Conservation (phyloP, 352 stramenopile species). For the Phytophthora aleatoria region DNA sequence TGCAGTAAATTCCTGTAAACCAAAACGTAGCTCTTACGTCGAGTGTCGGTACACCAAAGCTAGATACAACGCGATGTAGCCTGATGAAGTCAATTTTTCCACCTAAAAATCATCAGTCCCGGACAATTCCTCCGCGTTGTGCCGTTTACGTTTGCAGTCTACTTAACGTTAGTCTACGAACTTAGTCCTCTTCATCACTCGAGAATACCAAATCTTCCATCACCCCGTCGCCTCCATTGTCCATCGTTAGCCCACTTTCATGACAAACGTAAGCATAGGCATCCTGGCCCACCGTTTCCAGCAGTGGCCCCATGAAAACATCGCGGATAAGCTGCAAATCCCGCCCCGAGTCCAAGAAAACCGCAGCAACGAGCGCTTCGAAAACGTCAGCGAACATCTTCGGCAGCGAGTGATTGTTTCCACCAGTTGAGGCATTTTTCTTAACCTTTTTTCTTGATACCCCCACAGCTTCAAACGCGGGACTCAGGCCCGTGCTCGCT, state of each 20-base stretch:
- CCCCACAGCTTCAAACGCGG: slow-evolving; percentile 28
- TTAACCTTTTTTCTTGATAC: slow-evolving; percentile 30
- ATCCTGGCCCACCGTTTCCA: slow-evolving; percentile 74
- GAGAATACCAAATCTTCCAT: slow-evolving; percentile 57
- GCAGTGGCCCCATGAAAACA: slow-evolving; percentile 82
- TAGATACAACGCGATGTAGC: slow-evolving; percentile 16
- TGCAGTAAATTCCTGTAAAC: slow-evolving; percentile 46
- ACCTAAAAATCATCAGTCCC: not conserved
- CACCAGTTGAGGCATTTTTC: slow-evolving; percentile 12
- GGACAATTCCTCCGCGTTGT: not conserved
- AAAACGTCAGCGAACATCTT: slow-evolving; percentile 91
- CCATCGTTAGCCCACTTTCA: slow-evolving; percentile 64
- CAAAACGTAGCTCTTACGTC: slow-evolving; percentile 18
- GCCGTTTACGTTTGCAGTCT: not conserved
- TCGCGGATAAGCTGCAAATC: slow-evolving; percentile 76
- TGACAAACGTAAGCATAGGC: slow-evolving; percentile 75
- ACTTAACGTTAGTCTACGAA: too few species aligned
- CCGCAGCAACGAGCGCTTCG: slow-evolving; percentile 85
- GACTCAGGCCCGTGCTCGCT: slow-evolving; percentile 29
- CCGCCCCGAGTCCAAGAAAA: slow-evolving; percentile 83
- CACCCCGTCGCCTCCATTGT: slow-evolving; percentile 37
- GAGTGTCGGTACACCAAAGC: slow-evolving; percentile 12
- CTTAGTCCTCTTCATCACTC: slow-evolving; percentile 43
- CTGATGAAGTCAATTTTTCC: slow-evolving; percentile 21
- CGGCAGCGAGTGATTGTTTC: slow-evolving; percentile 53